Base-by-base conservation (phyloP, 108 stramenopile species). In the Cylindrotheca closterium region DNA sequence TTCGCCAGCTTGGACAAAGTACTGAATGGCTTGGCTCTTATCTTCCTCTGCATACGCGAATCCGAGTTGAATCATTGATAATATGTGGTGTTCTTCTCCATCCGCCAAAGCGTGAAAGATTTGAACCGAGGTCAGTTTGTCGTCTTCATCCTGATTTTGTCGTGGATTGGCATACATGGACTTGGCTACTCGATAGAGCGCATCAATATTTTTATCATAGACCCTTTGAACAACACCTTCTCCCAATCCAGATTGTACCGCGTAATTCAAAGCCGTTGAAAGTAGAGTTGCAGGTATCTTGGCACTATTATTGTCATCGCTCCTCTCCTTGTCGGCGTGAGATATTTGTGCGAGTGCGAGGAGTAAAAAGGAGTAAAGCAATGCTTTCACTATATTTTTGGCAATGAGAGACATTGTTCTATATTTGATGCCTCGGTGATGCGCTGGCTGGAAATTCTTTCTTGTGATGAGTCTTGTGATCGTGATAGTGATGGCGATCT, bases 1-100 rank as follows among this genome's bases (percentile, higher is more conserved):
- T 51, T 75, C 74, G 22, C 67, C 74, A n/a, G 74, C 74, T 8
- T 58, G 54, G 15, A 54, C 52, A 68, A 75, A 68, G 34, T 75
- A 75, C 19, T 45, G 7, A 17, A 73, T 24, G 1, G 72, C 72
- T 29, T 17, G 7, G 5, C 50, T 12, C 31, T 51, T 51, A 24
- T 58, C 57, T 58, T 34, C 58, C 31, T 52, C 51, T 2, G 63
- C 46, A 50, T 65, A 73, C 15, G 47, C 25, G 56, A 65, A 61
- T 28, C 70, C 70, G 17, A 71, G 46, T 30, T 60, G 47, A 4
- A 56, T 55, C 21, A 29, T 33, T 3, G 61, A 63, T 51, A 71
- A 45, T 8, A 63, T 50, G 46, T 71, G 70, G 10, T 58, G 24
- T 29, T 50, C 65, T 25, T 24, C n/a, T 1, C 51, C 51, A 50